Base-by-base conservation (phyloP, 371 early-diverging fungal species). In the Entomophthora muscae region DNA sequence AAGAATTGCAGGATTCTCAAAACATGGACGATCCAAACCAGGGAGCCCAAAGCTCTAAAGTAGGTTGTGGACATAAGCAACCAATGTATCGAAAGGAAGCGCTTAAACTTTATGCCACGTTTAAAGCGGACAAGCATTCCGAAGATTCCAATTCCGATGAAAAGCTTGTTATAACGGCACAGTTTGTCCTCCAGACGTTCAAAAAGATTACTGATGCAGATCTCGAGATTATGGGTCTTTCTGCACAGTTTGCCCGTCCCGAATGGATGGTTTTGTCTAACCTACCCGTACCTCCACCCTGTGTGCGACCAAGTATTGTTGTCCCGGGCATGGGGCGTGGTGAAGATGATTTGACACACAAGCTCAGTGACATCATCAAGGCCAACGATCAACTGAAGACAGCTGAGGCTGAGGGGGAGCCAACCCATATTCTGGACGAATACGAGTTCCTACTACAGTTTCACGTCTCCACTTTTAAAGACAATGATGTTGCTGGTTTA, bases 341-440 rank as follows among this genome's bases (percentile, higher is more conserved):
- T 67, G 98, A 99, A 78, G 99, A 99, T 73, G 99, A 99, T 83
- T 83, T 99, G 70, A 99, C 99, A 2, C 90, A 94, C 72, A 93
- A 89, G 69, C 78, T 98, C 32, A 88, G 88, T 66, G 98, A 98
- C 74, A 93, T 99, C 55, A 75, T 99, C 59, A 98, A 98, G 77
- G 89, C 99, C 23, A 99, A 98, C 73, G 87, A 83, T 22, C 84
- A 85, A 69, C 81, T 99, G 28, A 83, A 83, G 63, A 82, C 86
- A 54, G 89, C 91, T 70, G 91, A 94, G 71, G 77, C 84, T n/a
- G 98, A 99, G 68, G 98, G 98, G 61, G 90, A 95, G 24, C 98
- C 98, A 1, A 87, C 83, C 2, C 99, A 98, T 70, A 85, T 98
- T 65, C 81, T 98, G 32, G 82, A 83, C 56, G 99, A 99, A 73